Base-by-base conservation (phyloP, 2,329 filamentous ascomycete species). In the Xylaria polymorpha region DNA sequence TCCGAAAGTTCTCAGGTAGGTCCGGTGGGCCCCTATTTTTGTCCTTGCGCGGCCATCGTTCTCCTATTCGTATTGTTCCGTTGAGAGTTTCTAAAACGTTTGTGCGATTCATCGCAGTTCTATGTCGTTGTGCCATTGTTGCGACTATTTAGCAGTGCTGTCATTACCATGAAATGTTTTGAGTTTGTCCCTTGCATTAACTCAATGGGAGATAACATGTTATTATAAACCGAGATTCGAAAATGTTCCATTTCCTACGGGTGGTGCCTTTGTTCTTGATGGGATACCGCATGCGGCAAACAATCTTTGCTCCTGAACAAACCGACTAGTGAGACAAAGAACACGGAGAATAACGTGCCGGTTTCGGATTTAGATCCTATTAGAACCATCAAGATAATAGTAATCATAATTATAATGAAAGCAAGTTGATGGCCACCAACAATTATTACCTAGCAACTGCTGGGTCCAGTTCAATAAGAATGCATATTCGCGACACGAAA, bases 11-110 rank as follows among this genome's bases (percentile, higher is more conserved):
- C 1, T 1, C 18, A 2, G 64, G 68, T 4, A 70, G 43, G 29
- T 57, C 41, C 3, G 64, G 64, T 4, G 64, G 68, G 8, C 66
- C 66, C 22, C 18, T 65, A 14, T 29, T 18, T 4, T 35, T 35
- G 55, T 57, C 32, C 10, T 60, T 68, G 29, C 61, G 58, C 7
- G 61, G 56, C 68, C 68, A 70, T 55, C 68, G 50, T 0, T 64
- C 22, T 20, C 15, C 12, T 32, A 70, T 18, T 8, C 18, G 10
- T 56, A 67, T 41, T n/a, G 35, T 18, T 3, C 57, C 50, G 3
- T 29, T 1, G 43, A 18, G 2, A n/a, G 25, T 9, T 22, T 43
- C 57, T 1, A 69, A 32, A 22, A 69, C 39, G n/a, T 59, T 62
- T 1, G 67, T 62, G 25, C 67, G 67, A 9, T 1, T 37, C 43